phyloP scores from a whole-genome alignment of 108 stramenopile species.

The Nannochloropsis gaditana region DNA sequence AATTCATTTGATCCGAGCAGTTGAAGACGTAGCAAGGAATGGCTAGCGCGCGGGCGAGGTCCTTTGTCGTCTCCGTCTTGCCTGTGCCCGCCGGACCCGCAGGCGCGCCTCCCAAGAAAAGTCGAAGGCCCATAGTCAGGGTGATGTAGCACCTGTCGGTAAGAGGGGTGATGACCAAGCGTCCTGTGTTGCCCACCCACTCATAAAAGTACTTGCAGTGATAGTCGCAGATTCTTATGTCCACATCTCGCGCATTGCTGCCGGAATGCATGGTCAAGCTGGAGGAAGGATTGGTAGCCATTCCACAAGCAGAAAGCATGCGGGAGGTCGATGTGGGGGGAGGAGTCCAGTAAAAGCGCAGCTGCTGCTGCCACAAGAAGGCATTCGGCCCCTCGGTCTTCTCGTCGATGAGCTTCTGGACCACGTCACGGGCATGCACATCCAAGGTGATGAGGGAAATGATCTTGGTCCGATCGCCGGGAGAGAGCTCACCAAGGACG shows the following conservation, averaged over 20 bases:
- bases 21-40: slow-evolving; percentile 86
- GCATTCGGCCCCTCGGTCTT: slow-evolving; percentile 73
- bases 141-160: slow-evolving; percentile 89
- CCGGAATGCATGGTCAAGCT: background rate
- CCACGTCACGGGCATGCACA: slow-evolving; percentile 80
- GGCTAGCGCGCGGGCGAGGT: slow-evolving; percentile 74
- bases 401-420: slow-evolving; percentile 68
- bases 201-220: slow-evolving; percentile 83
- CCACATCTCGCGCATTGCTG: slow-evolving; percentile 60
- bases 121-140: slow-evolving; percentile 77
- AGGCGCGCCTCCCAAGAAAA: slow-evolving; percentile 80
- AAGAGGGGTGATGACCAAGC: slow-evolving; percentile 79
- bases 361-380: slow-evolving; percentile 81
- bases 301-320: background rate
- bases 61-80: slow-evolving; percentile 83
- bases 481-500: slow-evolving; percentile 66
- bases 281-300: background rate
- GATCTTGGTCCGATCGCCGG: slow-evolving; percentile 71
- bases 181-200: slow-evolving; percentile 81
- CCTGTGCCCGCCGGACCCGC: slow-evolving; percentile 88
- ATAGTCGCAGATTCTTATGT: slow-evolving; percentile 79
- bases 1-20: slow-evolving; percentile 89
- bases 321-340: slow-evolving; percentile 43
- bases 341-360: slow-evolving; percentile 71
- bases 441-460: slow-evolving; percentile 87